Conservation (phyloP, 2,329 filamentous ascomycete genomes). For the Trichoderma brevicompactum region DNA sequence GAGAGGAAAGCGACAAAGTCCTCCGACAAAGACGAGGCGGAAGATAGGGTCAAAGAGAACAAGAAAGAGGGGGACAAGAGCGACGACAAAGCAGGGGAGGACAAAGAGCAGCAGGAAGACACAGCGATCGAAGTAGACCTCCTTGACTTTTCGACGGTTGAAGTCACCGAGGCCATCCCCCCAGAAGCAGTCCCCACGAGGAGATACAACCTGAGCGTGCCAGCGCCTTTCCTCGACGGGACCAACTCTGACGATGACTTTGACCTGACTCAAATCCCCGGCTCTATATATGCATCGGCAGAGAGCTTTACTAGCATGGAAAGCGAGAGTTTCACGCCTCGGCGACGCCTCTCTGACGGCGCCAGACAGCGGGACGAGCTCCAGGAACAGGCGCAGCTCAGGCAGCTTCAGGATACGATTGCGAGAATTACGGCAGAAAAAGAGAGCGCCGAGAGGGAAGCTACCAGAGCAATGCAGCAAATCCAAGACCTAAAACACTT, state of each 20-base stretch:
- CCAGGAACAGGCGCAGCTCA: constrained; percentile 17
- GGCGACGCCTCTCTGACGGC: constrained; percentile 20
- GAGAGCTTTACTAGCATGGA: constrained; percentile 25
- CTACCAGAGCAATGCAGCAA: constrained; percentile 36
- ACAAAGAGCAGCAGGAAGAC: background rate
- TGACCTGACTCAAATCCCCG: constrained; percentile 13
- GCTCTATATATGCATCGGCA: constrained; percentile 22
- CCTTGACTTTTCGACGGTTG: constrained; percentile 19
- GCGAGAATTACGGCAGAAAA: constrained; percentile 34
- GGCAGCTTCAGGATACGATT: constrained; percentile 32
- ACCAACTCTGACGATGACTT: constrained; percentile 27
- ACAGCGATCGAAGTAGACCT: constrained; percentile 19
- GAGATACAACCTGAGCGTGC: constrained; percentile 19
- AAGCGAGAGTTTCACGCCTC: constrained; percentile 20
- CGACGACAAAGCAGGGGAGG: background rate
- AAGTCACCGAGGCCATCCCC: constrained; percentile 13
- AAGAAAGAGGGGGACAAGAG: background rate
- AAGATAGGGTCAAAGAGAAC: background rate
- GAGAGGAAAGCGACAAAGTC: constrained; percentile 24
- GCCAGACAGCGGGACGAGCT: constrained; percentile 8
- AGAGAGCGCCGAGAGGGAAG: constrained; percentile 40
- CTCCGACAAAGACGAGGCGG: constrained; percentile 7
- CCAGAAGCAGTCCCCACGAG: constrained; percentile 16
- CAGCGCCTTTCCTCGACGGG: background rate
- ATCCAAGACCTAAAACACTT: constrained; percentile 36